phyloP scores from a whole-genome alignment of 306 rosid genomes.

The Begonia peltatifolia region DNA sequence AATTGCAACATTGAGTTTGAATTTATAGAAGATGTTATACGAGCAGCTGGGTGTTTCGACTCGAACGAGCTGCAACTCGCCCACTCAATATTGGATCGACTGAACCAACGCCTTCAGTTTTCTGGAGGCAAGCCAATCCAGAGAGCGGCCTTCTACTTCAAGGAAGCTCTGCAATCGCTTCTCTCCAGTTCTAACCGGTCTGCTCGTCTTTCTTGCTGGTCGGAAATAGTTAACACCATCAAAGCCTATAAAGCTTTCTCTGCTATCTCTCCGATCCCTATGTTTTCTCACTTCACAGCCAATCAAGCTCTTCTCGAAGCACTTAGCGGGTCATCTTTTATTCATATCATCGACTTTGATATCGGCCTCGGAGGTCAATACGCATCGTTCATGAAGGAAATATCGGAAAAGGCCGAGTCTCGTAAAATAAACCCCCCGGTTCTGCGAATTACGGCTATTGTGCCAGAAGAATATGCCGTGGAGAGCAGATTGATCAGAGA shows the following conservation, averaged over 20 bases:
- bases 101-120: constrained; percentile 46
- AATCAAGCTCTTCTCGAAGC: constrained; percentile 82
- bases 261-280: constrained; percentile 54
- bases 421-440: constrained; percentile 21
- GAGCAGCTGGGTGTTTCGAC: constrained; percentile 73
- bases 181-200: constrained; percentile 43
- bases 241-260: constrained; percentile 58
- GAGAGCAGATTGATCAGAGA: constrained; percentile 45
- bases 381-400: constrained; percentile 76
- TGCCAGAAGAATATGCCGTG: constrained; percentile 48
- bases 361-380: constrained; percentile 77
- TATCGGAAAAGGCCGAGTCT: constrained; percentile 41
- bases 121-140: constrained; percentile 41
- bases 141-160: constrained; percentile 60
- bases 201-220: constrained; percentile 31
- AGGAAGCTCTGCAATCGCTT: constrained; percentile 60
- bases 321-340: constrained; percentile 25
- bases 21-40: constrained; percentile 52
- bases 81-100: constrained; percentile 58
- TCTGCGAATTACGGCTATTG: constrained; percentile 57
- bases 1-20: constrained; percentile 34
- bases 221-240: constrained; percentile 63
- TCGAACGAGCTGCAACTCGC: constrained; percentile 40
- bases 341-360: constrained; percentile 76
- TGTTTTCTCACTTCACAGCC: constrained; percentile 80